A percentile compares a stretch with the other conserved stretches of the same genome.
Conservation (phyloP, 345 rosid species). For the Erodium maritimum region DNA sequence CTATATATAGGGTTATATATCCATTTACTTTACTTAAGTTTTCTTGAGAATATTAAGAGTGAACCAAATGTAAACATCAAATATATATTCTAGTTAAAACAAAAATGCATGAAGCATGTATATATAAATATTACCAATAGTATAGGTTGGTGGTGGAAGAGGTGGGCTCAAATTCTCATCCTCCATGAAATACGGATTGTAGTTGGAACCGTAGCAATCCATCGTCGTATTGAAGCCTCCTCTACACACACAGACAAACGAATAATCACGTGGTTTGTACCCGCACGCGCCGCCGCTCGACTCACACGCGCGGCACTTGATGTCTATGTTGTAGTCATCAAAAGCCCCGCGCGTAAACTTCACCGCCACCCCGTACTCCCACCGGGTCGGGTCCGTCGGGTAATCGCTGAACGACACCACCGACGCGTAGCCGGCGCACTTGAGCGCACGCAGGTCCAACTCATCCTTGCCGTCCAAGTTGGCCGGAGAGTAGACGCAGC, state of each 20-base stretch:
- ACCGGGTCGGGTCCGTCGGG: slow-evolving; percentile 30
- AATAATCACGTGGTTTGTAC: slow-evolving; percentile 16
- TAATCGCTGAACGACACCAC: slow-evolving; percentile 20
- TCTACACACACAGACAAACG: slow-evolving; percentile 27
- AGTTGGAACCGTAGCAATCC: slow-evolving; percentile 16
- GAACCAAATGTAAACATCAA: too few relatives aligned
- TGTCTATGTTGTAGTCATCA: slow-evolving; percentile 25
- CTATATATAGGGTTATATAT: too few relatives aligned
- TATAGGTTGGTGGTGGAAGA: too few relatives aligned
- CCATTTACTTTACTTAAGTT: too few relatives aligned
- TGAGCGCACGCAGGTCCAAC: slow-evolving; percentile 19
- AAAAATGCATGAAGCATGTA: too few relatives aligned
- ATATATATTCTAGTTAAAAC: too few relatives aligned
- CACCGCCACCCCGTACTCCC: slow-evolving; percentile 42
- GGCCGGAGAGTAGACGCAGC: slow-evolving; percentile 46
- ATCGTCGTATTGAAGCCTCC: slow-evolving; percentile 23
- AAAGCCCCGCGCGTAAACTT: slow-evolving; percentile 30
- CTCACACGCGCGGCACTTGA: slow-evolving; percentile 33
- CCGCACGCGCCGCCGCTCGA: slow-evolving; percentile 35
- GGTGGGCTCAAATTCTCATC: too few relatives aligned
- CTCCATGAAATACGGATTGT: slow-evolving; percentile 1
- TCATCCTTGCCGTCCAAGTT: slow-evolving; percentile 32
- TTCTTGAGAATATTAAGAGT: too few relatives aligned
- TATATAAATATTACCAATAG: too few relatives aligned
- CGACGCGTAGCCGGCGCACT: slow-evolving; percentile 29